Evolutionary conservation across 2,329 filamentous ascomycete species (phyloP), one percentile per base, ranked within the genome.

Genomic region (Raffaelea arxii): DNA sequence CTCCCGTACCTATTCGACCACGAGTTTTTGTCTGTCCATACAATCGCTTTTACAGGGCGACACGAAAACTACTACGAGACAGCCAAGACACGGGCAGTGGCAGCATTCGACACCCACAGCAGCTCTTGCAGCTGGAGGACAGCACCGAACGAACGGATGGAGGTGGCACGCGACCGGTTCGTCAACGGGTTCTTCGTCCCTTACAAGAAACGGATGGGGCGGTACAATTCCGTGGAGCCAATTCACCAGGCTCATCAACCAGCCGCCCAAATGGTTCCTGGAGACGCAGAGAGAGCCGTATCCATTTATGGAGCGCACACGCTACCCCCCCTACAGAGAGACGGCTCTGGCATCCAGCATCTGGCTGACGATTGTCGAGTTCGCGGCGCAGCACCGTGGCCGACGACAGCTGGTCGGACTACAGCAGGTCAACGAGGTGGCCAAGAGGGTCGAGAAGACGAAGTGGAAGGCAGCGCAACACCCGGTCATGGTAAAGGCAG

Each of bases 61-160:
- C 59, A 65, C 1, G 54, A 62, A 2, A 69, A 77, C 0, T 66
- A 65, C 4, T 74, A 82, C 21, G 56, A 69, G 0, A 41, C 59
- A 0, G 67, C 72, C 0, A 64, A 67, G 16, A 50, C 62, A 0
- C 67, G 74, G 1, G 85, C 84, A 37, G 55, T 79, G 0, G 55
- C 55, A 0, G 58, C 70, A 68, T 70, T 23, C 12, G 46, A n/a
- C 41, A 47, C 21, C 39, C 23, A n/a, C 19, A 14, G 2, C 6
- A 14, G 19, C 67, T 89, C 2, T 65, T 88, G 0, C 72, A 77
- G 54, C 75, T 80, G 21, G 87, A 92, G 59, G 90, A 90, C 54
- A 78, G 84, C 0, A 84, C 84, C 0, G 87, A 86, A 2, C 73
- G 77, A 16, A 92, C 86, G 0, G 82, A 70, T 74, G 24, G 86